These are phyloP conservation scores for Suillus lakei DNA, from an alignment of 768 basidiomycete species.

Conservation along the genomic window DNA sequence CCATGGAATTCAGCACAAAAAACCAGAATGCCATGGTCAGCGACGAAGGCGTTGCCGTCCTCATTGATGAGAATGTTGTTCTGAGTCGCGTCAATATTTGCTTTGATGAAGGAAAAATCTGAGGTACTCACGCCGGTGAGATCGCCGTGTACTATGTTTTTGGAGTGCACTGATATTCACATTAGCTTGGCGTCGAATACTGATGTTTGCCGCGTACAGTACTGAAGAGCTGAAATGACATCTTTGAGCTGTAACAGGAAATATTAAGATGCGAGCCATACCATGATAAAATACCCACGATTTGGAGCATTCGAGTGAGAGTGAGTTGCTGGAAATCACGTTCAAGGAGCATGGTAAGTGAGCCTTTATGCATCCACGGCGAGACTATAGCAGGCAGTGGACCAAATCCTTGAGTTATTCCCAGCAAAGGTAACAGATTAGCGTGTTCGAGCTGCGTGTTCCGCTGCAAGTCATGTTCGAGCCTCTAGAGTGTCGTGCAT, in stretches of 20 bases:
- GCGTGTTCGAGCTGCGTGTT: slow-evolving; percentile 20
- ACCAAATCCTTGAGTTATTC: slow-evolving; percentile 35
- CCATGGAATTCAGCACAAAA: slow-evolving; percentile 40
- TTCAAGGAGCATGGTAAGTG: slow-evolving; percentile 15
- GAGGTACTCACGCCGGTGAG: slow-evolving; percentile 31
- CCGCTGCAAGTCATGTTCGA: slow-evolving; percentile 37
- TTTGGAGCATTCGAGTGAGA: slow-evolving; percentile 19
- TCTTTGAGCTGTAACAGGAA: slow-evolving; percentile 4
- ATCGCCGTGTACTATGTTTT: slow-evolving; percentile 36
- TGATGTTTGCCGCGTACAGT: background rate
- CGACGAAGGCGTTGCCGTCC: background rate
- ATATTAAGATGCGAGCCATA: too few relatives aligned
- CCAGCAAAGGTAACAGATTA: slow-evolving; percentile 41
- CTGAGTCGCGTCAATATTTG: background rate
- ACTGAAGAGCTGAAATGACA: slow-evolving; percentile 5
- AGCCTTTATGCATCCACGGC: slow-evolving; percentile 23
- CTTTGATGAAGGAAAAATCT: background rate
- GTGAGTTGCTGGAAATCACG: slow-evolving; percentile 9
- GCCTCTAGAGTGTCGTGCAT: slow-evolving; percentile 3
- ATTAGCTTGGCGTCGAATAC: background rate
- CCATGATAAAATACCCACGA: slow-evolving; percentile 11
- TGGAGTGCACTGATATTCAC: background rate
- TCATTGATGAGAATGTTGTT: slow-evolving; percentile 10
- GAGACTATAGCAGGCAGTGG: slow-evolving; percentile 25
- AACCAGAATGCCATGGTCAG: slow-evolving; percentile 49